phyloP scores from a whole-genome alignment of 208 protist species.

The Naegleria lovaniensis region DNA sequence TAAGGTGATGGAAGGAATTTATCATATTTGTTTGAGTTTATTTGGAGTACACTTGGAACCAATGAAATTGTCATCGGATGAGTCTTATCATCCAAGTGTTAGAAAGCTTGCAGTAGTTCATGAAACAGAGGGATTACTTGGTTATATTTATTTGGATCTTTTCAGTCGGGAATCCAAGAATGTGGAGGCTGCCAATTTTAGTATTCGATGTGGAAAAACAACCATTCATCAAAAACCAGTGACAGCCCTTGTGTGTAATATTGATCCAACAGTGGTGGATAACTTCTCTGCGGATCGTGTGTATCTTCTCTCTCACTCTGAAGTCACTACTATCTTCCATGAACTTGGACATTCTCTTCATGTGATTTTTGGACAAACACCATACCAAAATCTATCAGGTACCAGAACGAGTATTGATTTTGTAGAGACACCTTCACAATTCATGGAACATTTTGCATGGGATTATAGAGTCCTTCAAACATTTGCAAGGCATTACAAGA shows the following conservation, averaged over 20 bases:
- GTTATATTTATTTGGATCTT: conserved; percentile 80
- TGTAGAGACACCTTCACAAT: conserved; percentile 83
- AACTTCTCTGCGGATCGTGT: not conserved
- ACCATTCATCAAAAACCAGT: not conserved
- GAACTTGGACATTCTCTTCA: conserved; percentile 86
- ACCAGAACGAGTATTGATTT: conserved; percentile 81
- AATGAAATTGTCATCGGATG: conserved; percentile 60
- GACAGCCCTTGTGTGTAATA: not conserved
- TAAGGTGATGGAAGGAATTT: conserved; percentile 77
- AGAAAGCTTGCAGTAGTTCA: conserved; percentile 78
- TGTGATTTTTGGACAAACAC: conserved; percentile 81
- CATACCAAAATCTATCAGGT: conserved; percentile 78
- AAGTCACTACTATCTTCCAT: conserved; percentile 83
- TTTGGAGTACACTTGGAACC: conserved; percentile 73
- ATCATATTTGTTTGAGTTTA: conserved; percentile 73
- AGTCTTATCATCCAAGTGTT: conserved; percentile 65
- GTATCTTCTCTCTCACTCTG: conserved; percentile 63
- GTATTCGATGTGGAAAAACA: conserved; percentile 53
- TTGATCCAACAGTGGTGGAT: not conserved
- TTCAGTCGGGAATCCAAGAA: conserved; percentile 74
- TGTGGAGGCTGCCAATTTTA: conserved; percentile 75
- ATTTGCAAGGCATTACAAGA: conserved; percentile 74
- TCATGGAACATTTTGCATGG: conserved; percentile 81
- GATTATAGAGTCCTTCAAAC: conserved; percentile 74
- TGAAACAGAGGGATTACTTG: conserved; percentile 66